phyloP scores from a whole-genome alignment of 129 eudicot genomes.

The sunflower (Helianthus annuus) region DNA sequence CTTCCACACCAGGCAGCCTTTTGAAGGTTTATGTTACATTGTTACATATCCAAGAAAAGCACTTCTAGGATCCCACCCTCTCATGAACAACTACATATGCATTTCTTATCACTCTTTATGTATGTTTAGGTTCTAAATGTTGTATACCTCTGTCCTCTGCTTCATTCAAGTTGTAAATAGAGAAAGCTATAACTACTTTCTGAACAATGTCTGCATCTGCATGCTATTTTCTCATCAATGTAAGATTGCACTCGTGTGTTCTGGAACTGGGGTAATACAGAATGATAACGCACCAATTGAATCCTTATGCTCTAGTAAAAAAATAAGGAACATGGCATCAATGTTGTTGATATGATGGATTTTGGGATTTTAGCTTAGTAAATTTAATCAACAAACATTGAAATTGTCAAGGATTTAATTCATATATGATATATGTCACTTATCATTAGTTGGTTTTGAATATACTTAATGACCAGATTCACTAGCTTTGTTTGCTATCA shows the following conservation, averaged over 20 bases:
- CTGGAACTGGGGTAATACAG: neutral
- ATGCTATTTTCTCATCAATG: neutral
- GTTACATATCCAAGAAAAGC: too few relatives aligned
- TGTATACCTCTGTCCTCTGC: slow-evolving; percentile 11
- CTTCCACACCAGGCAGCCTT: too few relatives aligned
- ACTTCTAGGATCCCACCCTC: too few relatives aligned
- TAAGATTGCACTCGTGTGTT: slow-evolving; percentile 4
- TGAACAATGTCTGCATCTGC: neutral
- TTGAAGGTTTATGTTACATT: too few relatives aligned
- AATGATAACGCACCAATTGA: neutral
- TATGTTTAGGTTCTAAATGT: neutral
- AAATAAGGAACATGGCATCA: neutral
- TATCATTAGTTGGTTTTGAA: slow-evolving; percentile 19
- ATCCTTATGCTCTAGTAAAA: neutral
- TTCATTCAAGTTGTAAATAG: slow-evolving; percentile 5
- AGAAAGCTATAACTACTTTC: slow-evolving; percentile 1
- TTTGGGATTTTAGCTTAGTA: neutral
- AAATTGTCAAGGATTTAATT: neutral
- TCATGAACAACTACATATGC: too few relatives aligned
- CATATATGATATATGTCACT: neutral
- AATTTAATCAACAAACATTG: neutral
- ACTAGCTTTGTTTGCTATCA: slow-evolving; percentile 13
- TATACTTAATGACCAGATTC: slow-evolving; percentile 1
- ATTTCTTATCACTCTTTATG: too few relatives aligned
- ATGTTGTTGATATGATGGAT: neutral